Evolutionary conservation across 352 stramenopile species (phyloP).

Genomic region (Pythium sukuiense): DNA sequence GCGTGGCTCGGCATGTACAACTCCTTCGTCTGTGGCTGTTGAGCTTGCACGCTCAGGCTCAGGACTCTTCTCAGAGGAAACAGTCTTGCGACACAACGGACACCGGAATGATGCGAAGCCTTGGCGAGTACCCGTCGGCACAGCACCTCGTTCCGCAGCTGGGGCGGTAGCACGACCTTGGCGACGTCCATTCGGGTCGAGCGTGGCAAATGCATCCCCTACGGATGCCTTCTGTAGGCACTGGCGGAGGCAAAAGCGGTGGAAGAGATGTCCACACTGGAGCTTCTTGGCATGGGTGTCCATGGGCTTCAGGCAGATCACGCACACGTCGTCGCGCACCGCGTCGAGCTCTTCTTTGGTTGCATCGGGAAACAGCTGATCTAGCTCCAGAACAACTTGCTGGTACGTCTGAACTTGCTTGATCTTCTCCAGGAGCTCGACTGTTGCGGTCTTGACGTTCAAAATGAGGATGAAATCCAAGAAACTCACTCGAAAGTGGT

Average conservation of each 20-base stretch:
- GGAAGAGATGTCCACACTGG: slow-evolving; percentile 70
- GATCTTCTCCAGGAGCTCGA: slow-evolving; percentile 62
- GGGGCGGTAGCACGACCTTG: background rate
- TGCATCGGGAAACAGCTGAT: slow-evolving; percentile 62
- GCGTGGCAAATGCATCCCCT: slow-evolving; percentile 46
- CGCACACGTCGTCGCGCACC: slow-evolving; percentile 74
- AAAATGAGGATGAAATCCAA: slow-evolving; percentile 80
- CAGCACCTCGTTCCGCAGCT: slow-evolving; percentile 14
- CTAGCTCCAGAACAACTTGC: slow-evolving; percentile 68
- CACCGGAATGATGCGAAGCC: slow-evolving; percentile 20
- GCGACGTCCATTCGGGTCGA: slow-evolving; percentile 23
- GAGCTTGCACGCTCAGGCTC: slow-evolving; percentile 2
- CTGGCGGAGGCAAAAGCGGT: slow-evolving; percentile 71
- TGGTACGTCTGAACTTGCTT: slow-evolving; percentile 72
- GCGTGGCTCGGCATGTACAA: background rate
- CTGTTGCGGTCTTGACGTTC: slow-evolving; percentile 80
- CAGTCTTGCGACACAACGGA: slow-evolving; percentile 19
- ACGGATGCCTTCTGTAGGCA: slow-evolving; percentile 70
- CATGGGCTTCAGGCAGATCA: slow-evolving; percentile 80
- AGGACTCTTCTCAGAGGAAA: slow-evolving; percentile 20
- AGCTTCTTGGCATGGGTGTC: slow-evolving; percentile 68
- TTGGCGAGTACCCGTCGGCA: slow-evolving; percentile 24
- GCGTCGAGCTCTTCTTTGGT: slow-evolving; percentile 50
- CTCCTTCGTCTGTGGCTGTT: background rate
- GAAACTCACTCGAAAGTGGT: slow-evolving; percentile 78